Base-by-base conservation (phyloP, 805 yeast genomes). In the Starmerella vitae region DNA sequence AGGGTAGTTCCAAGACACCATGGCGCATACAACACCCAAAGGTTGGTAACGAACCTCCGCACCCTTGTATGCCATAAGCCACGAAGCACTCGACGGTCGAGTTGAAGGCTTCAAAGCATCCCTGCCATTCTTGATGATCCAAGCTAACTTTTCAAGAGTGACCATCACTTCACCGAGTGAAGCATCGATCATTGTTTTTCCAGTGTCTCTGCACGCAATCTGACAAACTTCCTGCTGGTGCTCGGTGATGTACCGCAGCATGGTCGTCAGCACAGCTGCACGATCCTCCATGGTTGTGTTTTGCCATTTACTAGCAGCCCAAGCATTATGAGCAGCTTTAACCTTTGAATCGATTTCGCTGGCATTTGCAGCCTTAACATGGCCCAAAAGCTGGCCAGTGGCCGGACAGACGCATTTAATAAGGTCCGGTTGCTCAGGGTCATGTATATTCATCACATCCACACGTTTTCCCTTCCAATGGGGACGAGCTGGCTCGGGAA, bases 1-100 rank as follows among this genome's bases (percentile, higher is more conserved):
- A 0, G 99, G 98, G 57, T 91, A 91, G 56, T 91, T 91, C 99
- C 99, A 91, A 3, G 94, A 82, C 1, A 91, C 83, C 44, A 91
- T 66, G 0, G 97, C 93, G 6, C 93, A 71, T 20, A 88, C 88
- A 10, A 80, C 83, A 5, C 91, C 91, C 39, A 88, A 60, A 1
- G 98, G 97, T 58, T 86, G 94, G 58, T 91, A 91, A 46, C 93
- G 68, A 14, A 91, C 88, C 60, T 88, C 91, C 3, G 95, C 97
- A 39, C 78, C 78, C 58, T 91, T 91, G 67, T 88, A 84, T 37
- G 76, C 75, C 78, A 91, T 76, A 44, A 91, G 70, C 47, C 82
- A 61, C 53, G 81, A 84, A 2, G 91, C 69, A 17, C 96, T 88
- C 0, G 95, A 95, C 0, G 94, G 79, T 47, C 97, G 73, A 34